Evolutionary conservation across 441 rosid genomes (phyloP).

Genomic region (Erysimum cheiri): DNA sequence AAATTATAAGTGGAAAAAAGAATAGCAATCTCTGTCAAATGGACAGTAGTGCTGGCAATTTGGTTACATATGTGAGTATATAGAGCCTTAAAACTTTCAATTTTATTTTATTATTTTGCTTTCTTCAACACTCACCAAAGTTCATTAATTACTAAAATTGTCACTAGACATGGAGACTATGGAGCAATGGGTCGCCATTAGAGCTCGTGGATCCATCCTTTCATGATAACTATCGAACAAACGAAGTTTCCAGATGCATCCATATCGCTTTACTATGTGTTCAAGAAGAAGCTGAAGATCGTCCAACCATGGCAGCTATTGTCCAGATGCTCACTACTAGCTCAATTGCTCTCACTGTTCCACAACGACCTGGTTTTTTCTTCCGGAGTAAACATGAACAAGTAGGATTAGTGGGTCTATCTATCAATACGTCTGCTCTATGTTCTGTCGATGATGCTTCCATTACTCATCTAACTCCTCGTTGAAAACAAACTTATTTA

Average conservation of each 20-base stretch:
- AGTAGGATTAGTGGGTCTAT: not conserved
- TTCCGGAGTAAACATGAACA: not conserved
- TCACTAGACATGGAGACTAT: not conserved
- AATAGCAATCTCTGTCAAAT: not conserved
- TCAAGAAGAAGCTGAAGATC: conserved; percentile 2
- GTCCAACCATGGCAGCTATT: not conserved
- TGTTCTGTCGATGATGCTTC: not conserved
- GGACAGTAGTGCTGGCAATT: not conserved
- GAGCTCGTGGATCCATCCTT: too few species aligned
- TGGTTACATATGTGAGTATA: conserved; percentile 5
- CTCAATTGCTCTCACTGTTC: not conserved
- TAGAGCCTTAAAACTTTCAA: not conserved
- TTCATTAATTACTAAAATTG: not conserved
- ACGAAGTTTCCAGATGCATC: not conserved
- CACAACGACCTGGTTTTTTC: conserved; percentile 3
- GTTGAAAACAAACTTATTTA: not conserved
- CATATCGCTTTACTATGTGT: conserved; percentile 9
- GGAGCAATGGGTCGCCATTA: not conserved
- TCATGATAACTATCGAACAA: too few species aligned
- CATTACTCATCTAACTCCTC: not conserved
- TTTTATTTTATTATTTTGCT: not conserved
- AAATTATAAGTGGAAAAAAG: not conserved
- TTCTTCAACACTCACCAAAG: not conserved
- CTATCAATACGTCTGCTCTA: not conserved
- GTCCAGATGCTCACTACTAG: conserved; percentile 1